Evolutionary conservation across 768 basidiomycete genomes (phyloP).

Genomic region (Rhizopogon roseolus): DNA sequence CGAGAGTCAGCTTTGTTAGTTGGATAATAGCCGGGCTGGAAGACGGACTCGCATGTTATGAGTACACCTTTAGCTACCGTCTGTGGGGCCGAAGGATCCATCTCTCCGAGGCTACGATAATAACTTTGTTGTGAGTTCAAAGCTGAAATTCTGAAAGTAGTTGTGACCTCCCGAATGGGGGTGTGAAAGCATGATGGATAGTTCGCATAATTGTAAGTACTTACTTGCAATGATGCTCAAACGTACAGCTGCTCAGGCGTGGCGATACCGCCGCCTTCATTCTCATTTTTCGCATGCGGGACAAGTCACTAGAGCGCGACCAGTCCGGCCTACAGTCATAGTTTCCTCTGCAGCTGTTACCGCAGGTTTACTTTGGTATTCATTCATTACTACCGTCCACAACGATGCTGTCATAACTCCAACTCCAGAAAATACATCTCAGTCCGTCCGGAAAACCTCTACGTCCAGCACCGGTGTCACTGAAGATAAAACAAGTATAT

Average conservation of each 20-base stretch:
- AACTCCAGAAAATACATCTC: conserved; percentile 1
- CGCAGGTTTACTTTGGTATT: conserved; percentile 37
- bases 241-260: conserved; percentile 2
- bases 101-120: neutral
- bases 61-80: conserved; percentile 55
- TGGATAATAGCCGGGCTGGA: conserved; percentile 16
- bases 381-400: conserved; percentile 26
- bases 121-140: neutral
- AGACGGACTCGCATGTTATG: conserved; percentile 80
- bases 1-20: conserved; percentile 21
- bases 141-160: neutral
- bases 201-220: too few species aligned
- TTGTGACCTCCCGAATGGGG: conserved; percentile 2
- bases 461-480: conserved; percentile 18
- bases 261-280: conserved; percentile 4
- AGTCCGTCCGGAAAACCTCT: neutral
- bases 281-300: conserved; percentile 21
- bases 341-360: conserved; percentile 28
- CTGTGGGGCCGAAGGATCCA: conserved; percentile 28
- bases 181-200: neutral
- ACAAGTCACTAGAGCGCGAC: conserved; percentile 13
- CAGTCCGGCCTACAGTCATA: conserved; percentile 14
- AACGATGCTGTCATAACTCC: conserved; percentile 26
- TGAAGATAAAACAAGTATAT: conserved; percentile 28
- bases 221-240: conserved; percentile 10